Base-by-base conservation (phyloP, 163 green algal species). In the Chloroidium sp. region DNA sequence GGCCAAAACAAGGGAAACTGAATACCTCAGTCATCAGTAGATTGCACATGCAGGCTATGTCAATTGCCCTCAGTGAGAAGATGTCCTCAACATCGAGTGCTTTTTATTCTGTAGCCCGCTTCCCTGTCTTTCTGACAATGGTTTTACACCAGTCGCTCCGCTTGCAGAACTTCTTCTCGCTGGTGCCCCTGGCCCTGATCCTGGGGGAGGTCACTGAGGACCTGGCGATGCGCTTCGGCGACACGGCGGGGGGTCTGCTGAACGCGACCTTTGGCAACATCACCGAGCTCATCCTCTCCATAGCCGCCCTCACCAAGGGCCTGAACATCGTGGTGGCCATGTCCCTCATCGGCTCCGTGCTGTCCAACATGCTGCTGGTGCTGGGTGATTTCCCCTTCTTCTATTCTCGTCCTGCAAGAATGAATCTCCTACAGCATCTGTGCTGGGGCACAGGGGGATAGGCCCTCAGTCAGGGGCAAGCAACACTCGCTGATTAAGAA, bases 191-290 rank as follows among this genome's bases (percentile, higher is more conserved):
- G 74, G 93, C 93, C 0, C 89, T 97, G 59, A 83, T 96, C 77
- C 88, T 97, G 79, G 93, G 93, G 0, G 90, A 96, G 81, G 79
- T 95, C 6, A 96, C 94, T 0, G 92, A 97, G 86, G 93, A 97
- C 78, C 85, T 97, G 67, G 93, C 93, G 0, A 67, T 93, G 57
- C 87, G 93, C 2, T 90, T 91, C 76, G 86, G 86, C 0, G 81
- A 90, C 69, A 86, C 79, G 2, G 78, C 89, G 3, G 83, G 83
- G 6, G 83, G 83, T 4, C 75, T 87, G 67, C 78, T 87, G 60
- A 97, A 97, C 79, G 93, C 93, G 2, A 95, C 92, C 0, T 96
- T 97, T 88, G 93, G 93, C 64, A 97, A 97, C 77, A 91, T 97
- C 12, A 90, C 94, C 58, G 93, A 95, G 85, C 87, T 95, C 69